Conservation (phyloP, 225 moss, liverwort and hornwort genomes). For the Physcomitrium patens region DNA sequence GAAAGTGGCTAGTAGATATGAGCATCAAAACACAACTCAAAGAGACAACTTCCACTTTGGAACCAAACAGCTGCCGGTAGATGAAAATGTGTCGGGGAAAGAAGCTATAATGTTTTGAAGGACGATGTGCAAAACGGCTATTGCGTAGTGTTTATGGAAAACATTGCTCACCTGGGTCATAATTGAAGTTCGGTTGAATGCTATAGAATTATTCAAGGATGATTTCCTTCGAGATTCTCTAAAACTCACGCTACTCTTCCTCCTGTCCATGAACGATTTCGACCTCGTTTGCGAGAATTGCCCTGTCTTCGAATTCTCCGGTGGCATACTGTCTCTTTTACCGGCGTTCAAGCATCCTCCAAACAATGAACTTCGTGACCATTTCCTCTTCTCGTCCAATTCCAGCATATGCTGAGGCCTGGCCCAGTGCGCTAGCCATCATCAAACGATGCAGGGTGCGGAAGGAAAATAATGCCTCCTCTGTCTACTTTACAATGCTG, state of each 20-base stretch:
- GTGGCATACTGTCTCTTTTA: constrained; percentile 15
- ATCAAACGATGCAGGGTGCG: constrained; percentile 3
- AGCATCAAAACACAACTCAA: background rate
- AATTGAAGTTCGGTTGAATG: constrained; percentile 54
- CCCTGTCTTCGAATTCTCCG: constrained; percentile 50
- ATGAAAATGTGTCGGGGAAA: constrained; percentile 5
- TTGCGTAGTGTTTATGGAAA: background rate
- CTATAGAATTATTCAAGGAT: constrained; percentile 34
- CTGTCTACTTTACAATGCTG: background rate
- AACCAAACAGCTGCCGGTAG: background rate
- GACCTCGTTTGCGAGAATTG: constrained; percentile 37
- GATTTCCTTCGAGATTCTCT: constrained; percentile 42
- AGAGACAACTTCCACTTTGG: background rate
- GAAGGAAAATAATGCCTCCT: background rate
- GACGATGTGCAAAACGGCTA: background rate
- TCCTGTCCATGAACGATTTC: constrained; percentile 50
- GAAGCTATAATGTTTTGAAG: background rate
- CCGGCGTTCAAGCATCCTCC: constrained; percentile 42
- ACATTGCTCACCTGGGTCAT: constrained; percentile 34
- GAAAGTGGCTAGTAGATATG: constrained; percentile 1
- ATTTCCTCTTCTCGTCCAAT: constrained; percentile 49
- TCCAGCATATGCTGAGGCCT: constrained; percentile 54
- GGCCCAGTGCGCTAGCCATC: constrained; percentile 13
- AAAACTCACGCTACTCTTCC: constrained; percentile 52
- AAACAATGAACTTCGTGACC: constrained; percentile 46